phyloP scores from a whole-genome alignment of 768 basidiomycete genomes.

The Agaricus blazei region DNA sequence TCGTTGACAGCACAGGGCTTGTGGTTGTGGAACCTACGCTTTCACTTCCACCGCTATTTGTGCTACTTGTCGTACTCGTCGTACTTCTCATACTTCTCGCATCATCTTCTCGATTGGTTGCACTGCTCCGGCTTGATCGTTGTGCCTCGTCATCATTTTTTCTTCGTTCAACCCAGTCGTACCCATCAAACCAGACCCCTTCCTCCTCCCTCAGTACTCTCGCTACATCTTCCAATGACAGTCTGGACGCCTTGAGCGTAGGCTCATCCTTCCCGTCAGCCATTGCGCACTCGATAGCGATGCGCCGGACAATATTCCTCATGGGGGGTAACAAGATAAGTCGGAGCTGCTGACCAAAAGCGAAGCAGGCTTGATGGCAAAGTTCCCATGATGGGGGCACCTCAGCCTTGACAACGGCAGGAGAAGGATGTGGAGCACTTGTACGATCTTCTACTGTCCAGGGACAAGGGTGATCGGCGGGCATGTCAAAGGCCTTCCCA shows the following conservation, averaged over 20 bases:
- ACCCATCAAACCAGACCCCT: slow-evolving; percentile 67
- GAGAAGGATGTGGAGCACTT: slow-evolving; percentile 36
- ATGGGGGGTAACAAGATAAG: slow-evolving; percentile 60
- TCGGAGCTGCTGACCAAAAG: slow-evolving; percentile 54
- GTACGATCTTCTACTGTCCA: slow-evolving; percentile 43
- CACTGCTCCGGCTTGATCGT: slow-evolving; percentile 29
- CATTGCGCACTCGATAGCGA: slow-evolving; percentile 58
- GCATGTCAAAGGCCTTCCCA: slow-evolving; percentile 32
- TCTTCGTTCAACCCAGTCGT: slow-evolving; percentile 58
- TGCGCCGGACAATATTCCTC: slow-evolving; percentile 60
- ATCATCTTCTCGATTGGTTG: slow-evolving; percentile 20
- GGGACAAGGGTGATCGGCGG: slow-evolving; percentile 53
- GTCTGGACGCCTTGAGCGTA: slow-evolving; percentile 45
- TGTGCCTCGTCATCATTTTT: slow-evolving; percentile 34
- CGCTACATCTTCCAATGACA: slow-evolving; percentile 60
- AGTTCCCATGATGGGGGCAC: slow-evolving; percentile 57
- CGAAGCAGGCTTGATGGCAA: slow-evolving; percentile 59
- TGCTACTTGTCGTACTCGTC: slow-evolving; percentile 8
- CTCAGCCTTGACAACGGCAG: slow-evolving; percentile 41
- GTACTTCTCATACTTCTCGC: slow-evolving; percentile 10
- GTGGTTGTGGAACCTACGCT: slow-evolving; percentile 51
- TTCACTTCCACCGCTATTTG: slow-evolving; percentile 14
- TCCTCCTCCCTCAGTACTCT: slow-evolving; percentile 53
- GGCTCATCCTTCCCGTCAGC: slow-evolving; percentile 44
- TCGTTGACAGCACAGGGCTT: slow-evolving; percentile 69